These are phyloP conservation scores for Licmophora abbreviata DNA, from an alignment of 108 stramenopile species.

Conservation along the genomic window DNA sequence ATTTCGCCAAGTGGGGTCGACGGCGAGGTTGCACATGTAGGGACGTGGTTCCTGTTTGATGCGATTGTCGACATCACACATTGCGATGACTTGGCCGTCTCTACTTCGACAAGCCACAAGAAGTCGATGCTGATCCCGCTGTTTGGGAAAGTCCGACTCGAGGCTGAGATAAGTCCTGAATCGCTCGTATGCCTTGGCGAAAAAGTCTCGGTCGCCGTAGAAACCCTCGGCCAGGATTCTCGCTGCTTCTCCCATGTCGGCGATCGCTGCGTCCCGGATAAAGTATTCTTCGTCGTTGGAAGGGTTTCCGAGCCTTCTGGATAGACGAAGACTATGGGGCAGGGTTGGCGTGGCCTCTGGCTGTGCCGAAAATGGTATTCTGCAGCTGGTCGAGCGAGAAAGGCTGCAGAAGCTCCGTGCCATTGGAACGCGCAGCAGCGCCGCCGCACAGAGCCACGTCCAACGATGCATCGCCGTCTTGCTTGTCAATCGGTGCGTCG, in stretches of 20 bases:
- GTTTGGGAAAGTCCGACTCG: slow-evolving; percentile 48
- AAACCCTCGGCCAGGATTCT: slow-evolving; percentile 62
- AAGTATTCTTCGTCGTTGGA: slow-evolving; percentile 10
- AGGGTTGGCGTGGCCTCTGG: too few relatives aligned
- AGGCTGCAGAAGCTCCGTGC: too few relatives aligned
- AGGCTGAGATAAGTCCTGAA: slow-evolving; percentile 46
- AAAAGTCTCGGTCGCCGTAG: slow-evolving; percentile 45
- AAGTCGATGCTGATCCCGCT: slow-evolving; percentile 31
- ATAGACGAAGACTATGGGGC: too few relatives aligned
- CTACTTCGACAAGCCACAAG: slow-evolving; percentile 49
- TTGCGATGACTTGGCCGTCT: slow-evolving; percentile 39
- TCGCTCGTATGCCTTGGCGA: slow-evolving; percentile 55
- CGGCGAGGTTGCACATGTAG: slow-evolving; percentile 78
- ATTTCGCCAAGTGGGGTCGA: slow-evolving; percentile 39
- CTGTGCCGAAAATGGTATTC: too few relatives aligned
- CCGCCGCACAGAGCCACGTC: too few relatives aligned
- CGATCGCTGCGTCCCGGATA: slow-evolving; percentile 9
- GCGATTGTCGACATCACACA: slow-evolving; percentile 48
- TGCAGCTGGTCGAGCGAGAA: too few relatives aligned
- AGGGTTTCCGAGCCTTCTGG: too few relatives aligned
- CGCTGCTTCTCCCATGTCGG: slow-evolving; percentile 45
- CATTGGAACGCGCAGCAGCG: too few relatives aligned
- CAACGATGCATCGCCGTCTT: too few relatives aligned
- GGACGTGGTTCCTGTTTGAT: slow-evolving; percentile 23
- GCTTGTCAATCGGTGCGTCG: too few relatives aligned